Evolutionary conservation across 768 basidiomycete species (phyloP).

Genomic region (Psilocybe sp.): DNA sequence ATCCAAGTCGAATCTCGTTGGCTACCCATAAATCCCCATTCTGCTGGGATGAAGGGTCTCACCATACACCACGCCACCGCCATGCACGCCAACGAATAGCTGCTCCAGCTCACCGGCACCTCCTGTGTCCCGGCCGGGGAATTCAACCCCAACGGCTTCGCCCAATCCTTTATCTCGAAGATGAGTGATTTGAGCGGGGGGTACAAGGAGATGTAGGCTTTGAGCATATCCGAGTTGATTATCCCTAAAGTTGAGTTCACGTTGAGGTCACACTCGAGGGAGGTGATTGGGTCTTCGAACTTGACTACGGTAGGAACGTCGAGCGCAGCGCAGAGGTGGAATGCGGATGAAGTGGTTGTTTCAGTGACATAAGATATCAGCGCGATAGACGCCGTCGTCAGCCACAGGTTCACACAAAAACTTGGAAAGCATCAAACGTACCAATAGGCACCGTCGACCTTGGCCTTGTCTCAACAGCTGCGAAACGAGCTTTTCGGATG

Average conservation of each 20-base stretch:
- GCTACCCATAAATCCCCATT: neutral
- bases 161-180: constrained; percentile 56
- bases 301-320: constrained; percentile 38
- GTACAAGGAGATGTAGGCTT: constrained; percentile 44
- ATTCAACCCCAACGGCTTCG: constrained; percentile 51
- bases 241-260: constrained; percentile 61
- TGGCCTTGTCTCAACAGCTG: no score
- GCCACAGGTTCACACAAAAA: no score
- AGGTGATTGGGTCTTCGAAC: constrained; percentile 40
- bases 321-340: neutral
- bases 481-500: no score
- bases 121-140: constrained; percentile 26
- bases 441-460: no score
- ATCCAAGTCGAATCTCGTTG: neutral
- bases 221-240: constrained; percentile 48
- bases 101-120: constrained; percentile 46
- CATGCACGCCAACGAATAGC: constrained; percentile 62
- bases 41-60: neutral
- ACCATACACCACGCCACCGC: constrained; percentile 60
- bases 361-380: no score
- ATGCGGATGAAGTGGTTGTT: constrained; percentile 10
- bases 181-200: constrained; percentile 45
- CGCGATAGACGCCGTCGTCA: no score
- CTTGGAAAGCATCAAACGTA: no score
- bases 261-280: constrained; percentile 52